Percentiles rank a stretch among this genome's conserved stretches.
phyloP scores from a whole-genome alignment of 371 early-diverging fungal species.

The Umbelopsis sp. region DNA sequence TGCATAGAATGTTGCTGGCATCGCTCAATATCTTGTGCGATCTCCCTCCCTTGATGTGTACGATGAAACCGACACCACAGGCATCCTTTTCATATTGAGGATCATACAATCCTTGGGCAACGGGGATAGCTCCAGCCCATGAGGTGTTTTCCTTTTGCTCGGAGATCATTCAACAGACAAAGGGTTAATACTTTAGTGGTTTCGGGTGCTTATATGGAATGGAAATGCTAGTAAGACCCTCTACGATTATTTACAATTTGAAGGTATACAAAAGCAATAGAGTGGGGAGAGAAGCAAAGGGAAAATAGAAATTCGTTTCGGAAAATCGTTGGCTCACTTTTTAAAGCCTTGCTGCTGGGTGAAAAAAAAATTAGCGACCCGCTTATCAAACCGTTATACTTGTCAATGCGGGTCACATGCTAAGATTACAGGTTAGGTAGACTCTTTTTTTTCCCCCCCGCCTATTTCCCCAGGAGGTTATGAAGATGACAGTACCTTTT shows the following conservation, averaged over 20 bases:
- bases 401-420: slow-evolving; percentile 10
- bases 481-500: no score
- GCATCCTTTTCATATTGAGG: slow-evolving; percentile 92
- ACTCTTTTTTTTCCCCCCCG: neutral
- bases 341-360: neutral
- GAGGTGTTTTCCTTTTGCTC: slow-evolving; percentile 44
- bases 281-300: slow-evolving; percentile 6
- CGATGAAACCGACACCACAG: slow-evolving; percentile 97
- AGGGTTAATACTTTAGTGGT: neutral
- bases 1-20: slow-evolving; percentile 88
- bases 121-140: slow-evolving; percentile 87
- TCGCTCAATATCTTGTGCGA: slow-evolving; percentile 91
- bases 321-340: neutral
- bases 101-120: slow-evolving; percentile 87
- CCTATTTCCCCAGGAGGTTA: neutral
- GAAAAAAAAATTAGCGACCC: neutral
- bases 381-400: slow-evolving; percentile 5
- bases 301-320: neutral
- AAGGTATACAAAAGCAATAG: slow-evolving; percentile 12
- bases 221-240: no score
- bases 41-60: slow-evolving; percentile 83
- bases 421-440: neutral
- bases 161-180: neutral
- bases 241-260: slow-evolving; percentile 3
- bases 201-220: neutral